Percentiles rank a stretch among this genome's conserved stretches.
Evolutionary conservation across 106 monocot species (phyloP).

Genomic region (Gastrodia elata): DNA sequence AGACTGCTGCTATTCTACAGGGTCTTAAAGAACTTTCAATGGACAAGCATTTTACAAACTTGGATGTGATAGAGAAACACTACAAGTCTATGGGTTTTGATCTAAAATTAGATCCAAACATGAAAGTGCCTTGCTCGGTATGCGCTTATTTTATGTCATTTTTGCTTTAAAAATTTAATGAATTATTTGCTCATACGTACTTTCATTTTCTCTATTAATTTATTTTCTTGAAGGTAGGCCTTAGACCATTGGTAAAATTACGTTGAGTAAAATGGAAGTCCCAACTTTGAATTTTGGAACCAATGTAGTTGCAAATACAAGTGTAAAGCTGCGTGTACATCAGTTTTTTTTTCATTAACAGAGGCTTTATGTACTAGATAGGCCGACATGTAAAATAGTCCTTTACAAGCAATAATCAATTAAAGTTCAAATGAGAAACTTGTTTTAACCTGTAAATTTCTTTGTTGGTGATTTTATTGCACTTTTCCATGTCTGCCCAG

Average conservation of each 20-base stretch:
- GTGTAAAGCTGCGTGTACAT: not conserved
- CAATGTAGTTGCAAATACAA: no score
- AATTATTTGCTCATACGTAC: not conserved
- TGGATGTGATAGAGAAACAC: slow-evolving; percentile 56
- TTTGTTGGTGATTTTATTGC: not conserved
- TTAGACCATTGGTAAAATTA: not conserved
- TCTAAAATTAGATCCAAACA: slow-evolving; percentile 71
- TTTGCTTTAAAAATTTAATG: not conserved
- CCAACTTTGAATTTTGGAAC: not conserved
- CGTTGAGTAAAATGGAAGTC: not conserved
- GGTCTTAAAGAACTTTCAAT: slow-evolving; percentile 52
- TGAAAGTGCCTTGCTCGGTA: slow-evolving; percentile 96
- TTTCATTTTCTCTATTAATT: not conserved
- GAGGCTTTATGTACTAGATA: no score
- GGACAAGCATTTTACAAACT: slow-evolving; percentile 43
- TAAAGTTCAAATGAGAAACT: not conserved
- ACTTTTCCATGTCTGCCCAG: not conserved
- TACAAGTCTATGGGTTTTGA: slow-evolving; percentile 69
- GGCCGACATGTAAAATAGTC: not conserved
- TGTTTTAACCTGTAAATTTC: not conserved
- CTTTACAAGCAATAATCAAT: not conserved
- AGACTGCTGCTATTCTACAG: slow-evolving; percentile 53
- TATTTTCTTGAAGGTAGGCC: not conserved
- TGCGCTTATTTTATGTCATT: slow-evolving; percentile 15
- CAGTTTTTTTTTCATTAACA: no score